These are phyloP conservation scores for Ehretia macrophylla DNA, from an alignment of 257 asterid species.

Conservation along the genomic window DNA sequence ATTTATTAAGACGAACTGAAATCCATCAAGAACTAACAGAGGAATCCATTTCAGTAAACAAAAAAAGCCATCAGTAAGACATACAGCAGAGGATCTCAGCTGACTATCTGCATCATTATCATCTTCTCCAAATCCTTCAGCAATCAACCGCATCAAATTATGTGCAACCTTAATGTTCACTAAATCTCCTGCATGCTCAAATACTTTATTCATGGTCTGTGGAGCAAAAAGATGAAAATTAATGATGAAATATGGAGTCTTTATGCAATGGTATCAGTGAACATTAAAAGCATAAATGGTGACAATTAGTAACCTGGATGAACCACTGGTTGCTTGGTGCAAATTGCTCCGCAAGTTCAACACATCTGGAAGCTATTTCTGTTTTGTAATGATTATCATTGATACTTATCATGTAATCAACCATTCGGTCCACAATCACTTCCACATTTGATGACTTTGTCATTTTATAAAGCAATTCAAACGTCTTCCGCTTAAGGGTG, in stretches of 20 bases:
- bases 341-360: constrained; percentile 97
- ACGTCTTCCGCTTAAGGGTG: constrained; percentile 95
- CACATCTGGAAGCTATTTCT: constrained; percentile 98
- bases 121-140: constrained; percentile 96
- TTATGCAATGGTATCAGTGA: constrained; percentile 12
- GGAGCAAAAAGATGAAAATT: constrained; percentile 18
- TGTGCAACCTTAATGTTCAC: constrained; percentile 90
- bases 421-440: constrained; percentile 96
- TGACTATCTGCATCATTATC: constrained; percentile 77
- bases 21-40: not conserved
- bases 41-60: constrained; percentile 6
- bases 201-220: constrained; percentile 98
- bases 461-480: constrained; percentile 92
- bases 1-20: too few relatives aligned
- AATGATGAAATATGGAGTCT: constrained; percentile 10
- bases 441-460: constrained; percentile 98
- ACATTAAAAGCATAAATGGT: constrained; percentile 6
- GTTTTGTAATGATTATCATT: constrained; percentile 89
- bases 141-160: constrained; percentile 92
- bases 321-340: constrained; percentile 99
- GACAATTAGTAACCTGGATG: constrained; percentile 60
- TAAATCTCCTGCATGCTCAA: constrained; percentile 97
- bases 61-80: constrained; percentile 28
- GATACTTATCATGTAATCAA: constrained; percentile 89
- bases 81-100: constrained; percentile 98